Base-by-base conservation (phyloP, 2,329 filamentous ascomycete genomes). In the Hortaea werneckii region DNA sequence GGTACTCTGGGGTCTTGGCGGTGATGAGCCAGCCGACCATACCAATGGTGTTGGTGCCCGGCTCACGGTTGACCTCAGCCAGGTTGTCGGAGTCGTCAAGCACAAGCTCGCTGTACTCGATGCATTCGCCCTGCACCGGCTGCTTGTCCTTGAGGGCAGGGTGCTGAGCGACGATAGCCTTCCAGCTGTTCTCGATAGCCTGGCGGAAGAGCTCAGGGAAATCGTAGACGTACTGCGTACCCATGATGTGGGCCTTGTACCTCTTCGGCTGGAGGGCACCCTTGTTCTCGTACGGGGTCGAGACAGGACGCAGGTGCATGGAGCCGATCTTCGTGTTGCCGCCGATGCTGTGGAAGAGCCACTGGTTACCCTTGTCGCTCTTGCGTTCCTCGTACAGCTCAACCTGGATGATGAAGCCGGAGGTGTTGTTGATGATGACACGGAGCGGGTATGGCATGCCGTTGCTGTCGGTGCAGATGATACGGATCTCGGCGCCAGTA, bases 171-270 rank as follows among this genome's bases (percentile, higher is more conserved):
- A 85, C 76, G 46, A 82, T 80, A 66, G 83, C 82, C 62, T 74
- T 71, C 92, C 92, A 98, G 69, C 80, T 85, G 76, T 95, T 95
- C 73, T 95, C 88, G 64, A 95, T 87, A 39, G 92, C 88, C 70
- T 96, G 92, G 63, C 92, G 82, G 85, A 98, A 98, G 41, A 98
- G 82, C 76, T 98, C 92, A 29, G 92, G 92, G 83, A 98, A 98
- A 69, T 98, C 92, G 67, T 98, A 98, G 45, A 96, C 92, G 65
- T 95, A 98, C 70, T 98, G 92, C 28, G 92, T 98, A 54, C 92
- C 92, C 89, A 98, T 95, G 51, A 96, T 75, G 66, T 98, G 92
- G 56, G 92, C 92, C 83, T 95, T 95, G 82, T 98, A 96, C 59
- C 92, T 82, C 82, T 96, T 96, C 52, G 92, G 92, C 72, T 98